A percentile compares a stretch with the other conserved stretches of the same genome.
phyloP scores from a whole-genome alignment of 352 stramenopile species.

The Discostella stelligera region DNA sequence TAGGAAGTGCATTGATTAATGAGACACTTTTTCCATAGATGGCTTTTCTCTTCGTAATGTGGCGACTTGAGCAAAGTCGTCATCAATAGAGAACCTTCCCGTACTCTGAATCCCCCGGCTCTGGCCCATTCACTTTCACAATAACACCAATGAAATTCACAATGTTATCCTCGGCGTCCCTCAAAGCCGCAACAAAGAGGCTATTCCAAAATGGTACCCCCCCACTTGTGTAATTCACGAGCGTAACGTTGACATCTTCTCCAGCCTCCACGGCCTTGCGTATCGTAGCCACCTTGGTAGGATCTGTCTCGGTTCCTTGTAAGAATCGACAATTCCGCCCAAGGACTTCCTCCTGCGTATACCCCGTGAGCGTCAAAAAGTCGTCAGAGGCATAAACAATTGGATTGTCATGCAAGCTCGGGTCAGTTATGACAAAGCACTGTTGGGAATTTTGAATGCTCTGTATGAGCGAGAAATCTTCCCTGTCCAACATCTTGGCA shows the following conservation, averaged over 20 bases:
- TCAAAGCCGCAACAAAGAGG: slow-evolving; percentile 84
- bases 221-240: slow-evolving; percentile 86
- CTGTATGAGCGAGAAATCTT: slow-evolving; percentile 77
- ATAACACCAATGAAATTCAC: slow-evolving; percentile 88
- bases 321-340: slow-evolving; percentile 83
- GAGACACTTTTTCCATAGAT: too few species aligned
- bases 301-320: slow-evolving; percentile 74
- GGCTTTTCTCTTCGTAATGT: too few species aligned
- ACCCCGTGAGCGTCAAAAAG: slow-evolving; percentile 80
- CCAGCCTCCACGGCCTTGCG: slow-evolving; percentile 63
- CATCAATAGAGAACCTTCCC: slow-evolving; percentile 48
- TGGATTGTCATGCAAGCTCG: slow-evolving; percentile 70
- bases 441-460: slow-evolving; percentile 78
- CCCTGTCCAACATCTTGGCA: slow-evolving; percentile 52
- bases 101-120: slow-evolving; percentile 64
- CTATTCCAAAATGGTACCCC: slow-evolving; percentile 87
- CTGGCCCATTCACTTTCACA: slow-evolving; percentile 71
- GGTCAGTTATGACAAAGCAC: slow-evolving; percentile 82
- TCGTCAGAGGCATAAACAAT: slow-evolving; percentile 82
- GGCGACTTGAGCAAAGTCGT: too few species aligned
- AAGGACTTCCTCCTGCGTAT: slow-evolving; percentile 74
- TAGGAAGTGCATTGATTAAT: too few species aligned
- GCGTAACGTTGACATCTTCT: slow-evolving; percentile 79
- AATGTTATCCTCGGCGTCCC: slow-evolving; percentile 83
- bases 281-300: slow-evolving; percentile 72